These are phyloP conservation scores for Buddleja alternifolia DNA, from an alignment of 257 asterid genomes.

Conservation along the genomic window DNA sequence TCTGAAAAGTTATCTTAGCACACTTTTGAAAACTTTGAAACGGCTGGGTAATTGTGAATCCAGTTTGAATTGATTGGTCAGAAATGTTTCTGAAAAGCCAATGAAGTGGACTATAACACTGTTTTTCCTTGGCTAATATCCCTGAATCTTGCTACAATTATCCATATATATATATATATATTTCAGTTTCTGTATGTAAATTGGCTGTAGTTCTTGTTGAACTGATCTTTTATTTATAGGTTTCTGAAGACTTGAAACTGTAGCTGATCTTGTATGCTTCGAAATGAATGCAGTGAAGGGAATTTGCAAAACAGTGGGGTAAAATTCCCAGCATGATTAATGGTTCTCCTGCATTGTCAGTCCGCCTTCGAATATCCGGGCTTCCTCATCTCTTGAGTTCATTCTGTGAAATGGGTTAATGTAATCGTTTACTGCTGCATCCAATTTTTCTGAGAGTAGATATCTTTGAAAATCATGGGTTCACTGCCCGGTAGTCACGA, in stretches of 20 bases:
- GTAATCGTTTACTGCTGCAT: slow-evolving; percentile 27
- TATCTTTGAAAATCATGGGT: slow-evolving; percentile 37
- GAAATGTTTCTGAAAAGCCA: slow-evolving; percentile 11
- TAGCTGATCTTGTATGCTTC: slow-evolving; percentile 28
- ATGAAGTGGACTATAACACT: not conserved
- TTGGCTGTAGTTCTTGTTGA: not conserved
- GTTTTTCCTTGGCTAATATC: too few species aligned
- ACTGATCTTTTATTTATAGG: slow-evolving; percentile 13
- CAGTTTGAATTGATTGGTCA: too few species aligned
- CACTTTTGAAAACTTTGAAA: not conserved
- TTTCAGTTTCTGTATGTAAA: too few species aligned
- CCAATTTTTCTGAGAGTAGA: slow-evolving; percentile 12
- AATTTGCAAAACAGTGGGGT: not conserved
- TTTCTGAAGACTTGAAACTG: slow-evolving; percentile 15
- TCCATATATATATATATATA: too few species aligned
- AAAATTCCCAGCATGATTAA: slow-evolving; percentile 28
- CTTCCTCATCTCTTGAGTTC: slow-evolving; percentile 24
- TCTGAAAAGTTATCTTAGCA: not conserved
- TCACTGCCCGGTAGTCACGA: slow-evolving; percentile 51
- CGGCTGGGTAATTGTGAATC: not conserved
- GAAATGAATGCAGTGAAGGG: slow-evolving; percentile 26
- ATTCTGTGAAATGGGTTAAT: slow-evolving; percentile 44
- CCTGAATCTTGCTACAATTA: too few species aligned
- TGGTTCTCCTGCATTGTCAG: slow-evolving; percentile 25
- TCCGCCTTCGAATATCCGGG: slow-evolving; percentile 12